These are phyloP conservation scores for Ajuga chamaepitys DNA, from an alignment of 257 asterid species.

Conservation along the genomic window DNA sequence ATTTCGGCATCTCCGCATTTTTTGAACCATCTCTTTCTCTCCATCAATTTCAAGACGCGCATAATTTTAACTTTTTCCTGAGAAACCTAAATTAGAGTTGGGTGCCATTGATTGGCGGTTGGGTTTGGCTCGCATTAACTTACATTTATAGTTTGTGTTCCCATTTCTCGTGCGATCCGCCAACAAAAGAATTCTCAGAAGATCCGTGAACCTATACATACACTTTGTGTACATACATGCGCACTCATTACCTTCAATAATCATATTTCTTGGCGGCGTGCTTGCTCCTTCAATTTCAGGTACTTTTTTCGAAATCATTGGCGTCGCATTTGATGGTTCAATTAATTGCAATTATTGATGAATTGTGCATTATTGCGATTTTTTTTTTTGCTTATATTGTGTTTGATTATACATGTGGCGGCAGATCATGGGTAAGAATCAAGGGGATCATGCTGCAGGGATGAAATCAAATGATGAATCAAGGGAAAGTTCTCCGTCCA, in stretches of 20 bases:
- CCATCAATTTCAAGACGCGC: background rate
- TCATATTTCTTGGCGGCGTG: conserved; percentile 15
- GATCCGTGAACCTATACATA: background rate
- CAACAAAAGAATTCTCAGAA: background rate
- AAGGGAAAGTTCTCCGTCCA: conserved; percentile 12
- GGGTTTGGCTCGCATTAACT: background rate
- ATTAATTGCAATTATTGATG: background rate
- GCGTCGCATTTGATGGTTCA: background rate
- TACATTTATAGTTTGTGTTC: background rate
- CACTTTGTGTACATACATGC: background rate
- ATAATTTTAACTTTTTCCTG: background rate
- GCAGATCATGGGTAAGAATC: conserved; percentile 45
- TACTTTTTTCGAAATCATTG: background rate
- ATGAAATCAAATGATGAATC: conserved; percentile 32
- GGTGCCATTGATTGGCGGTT: conserved; percentile 15
- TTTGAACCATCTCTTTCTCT: conserved; percentile 1
- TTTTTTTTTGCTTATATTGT: conserved; percentile 1
- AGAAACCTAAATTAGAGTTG: too few species aligned
- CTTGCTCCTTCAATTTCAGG: conserved; percentile 22
- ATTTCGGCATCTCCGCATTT: conserved; percentile 38
- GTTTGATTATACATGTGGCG: conserved; percentile 15
- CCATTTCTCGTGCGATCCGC: conserved; percentile 19
- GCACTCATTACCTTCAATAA: background rate
- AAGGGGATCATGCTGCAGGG: conserved; percentile 18
- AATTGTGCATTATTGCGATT: background rate